These are phyloP conservation scores for Berkeleyomyces basicola DNA, from an alignment of 2,329 filamentous ascomycete genomes.

Conservation along the genomic window DNA sequence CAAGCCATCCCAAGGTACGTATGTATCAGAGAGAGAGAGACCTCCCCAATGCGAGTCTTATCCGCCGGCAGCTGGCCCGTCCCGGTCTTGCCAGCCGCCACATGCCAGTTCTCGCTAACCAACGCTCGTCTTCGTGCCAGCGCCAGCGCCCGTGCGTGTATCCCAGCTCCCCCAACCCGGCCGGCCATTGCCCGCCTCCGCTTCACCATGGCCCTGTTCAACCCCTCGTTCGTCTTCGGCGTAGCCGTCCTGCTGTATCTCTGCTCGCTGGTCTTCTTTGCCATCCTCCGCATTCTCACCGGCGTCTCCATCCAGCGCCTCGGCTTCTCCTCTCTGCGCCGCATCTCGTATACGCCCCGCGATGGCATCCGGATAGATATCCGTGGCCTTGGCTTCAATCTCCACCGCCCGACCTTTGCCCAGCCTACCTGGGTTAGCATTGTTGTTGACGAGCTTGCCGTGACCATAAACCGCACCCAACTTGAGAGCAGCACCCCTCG, in stretches of 20 bases:
- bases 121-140: background rate
- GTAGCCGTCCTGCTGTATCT: constrained; percentile 75
- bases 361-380: constrained; percentile 85
- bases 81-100: background rate
- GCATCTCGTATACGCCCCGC: constrained; percentile 74
- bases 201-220: constrained; percentile 42
- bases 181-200: background rate
- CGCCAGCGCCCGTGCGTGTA: background rate
- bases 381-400: constrained; percentile 67
- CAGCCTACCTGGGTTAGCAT: constrained; percentile 94
- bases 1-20: constrained; percentile 5
- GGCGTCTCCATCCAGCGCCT: constrained; percentile 92
- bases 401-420: constrained; percentile 90
- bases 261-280: constrained; percentile 82
- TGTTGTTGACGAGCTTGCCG: constrained; percentile 66
- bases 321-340: constrained; percentile 79
- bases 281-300: constrained; percentile 78
- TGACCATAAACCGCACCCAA: constrained; percentile 63
- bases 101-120: background rate
- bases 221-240: constrained; percentile 72
- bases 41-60: too few species aligned
- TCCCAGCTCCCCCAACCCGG: background rate
- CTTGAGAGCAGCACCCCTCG: constrained; percentile 26
- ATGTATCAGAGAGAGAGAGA: too few species aligned
- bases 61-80: too few species aligned